These are phyloP conservation scores for Suillus discolor DNA, from an alignment of 768 basidiomycete species.

Conservation along the genomic window DNA sequence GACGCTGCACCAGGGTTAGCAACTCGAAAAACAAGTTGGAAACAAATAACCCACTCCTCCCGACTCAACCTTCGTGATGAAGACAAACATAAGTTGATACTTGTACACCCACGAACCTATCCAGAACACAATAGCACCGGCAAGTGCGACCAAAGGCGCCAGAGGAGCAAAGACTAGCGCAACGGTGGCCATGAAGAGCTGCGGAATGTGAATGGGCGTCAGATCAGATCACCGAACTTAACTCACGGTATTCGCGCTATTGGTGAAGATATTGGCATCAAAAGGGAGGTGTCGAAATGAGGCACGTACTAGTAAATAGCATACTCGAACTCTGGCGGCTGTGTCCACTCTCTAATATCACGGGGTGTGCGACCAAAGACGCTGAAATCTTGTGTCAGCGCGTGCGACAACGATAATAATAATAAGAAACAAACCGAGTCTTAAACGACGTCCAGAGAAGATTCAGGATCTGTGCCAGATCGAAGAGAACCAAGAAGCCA, in stretches of 20 bases:
- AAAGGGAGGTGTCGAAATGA: neutral
- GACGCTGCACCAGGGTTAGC: slow-evolving; percentile 50
- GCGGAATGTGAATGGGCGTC: slow-evolving; percentile 15
- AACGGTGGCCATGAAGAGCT: slow-evolving; percentile 92
- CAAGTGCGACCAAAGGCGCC: slow-evolving; percentile 86
- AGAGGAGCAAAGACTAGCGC: slow-evolving; percentile 93
- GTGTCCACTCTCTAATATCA: slow-evolving; percentile 87
- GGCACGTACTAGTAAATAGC: slow-evolving; percentile 75
- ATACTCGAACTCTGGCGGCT: slow-evolving; percentile 89
- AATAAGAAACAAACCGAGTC: slow-evolving; percentile 59
- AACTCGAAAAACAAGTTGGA: slow-evolving; percentile 1
- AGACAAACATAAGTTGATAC: slow-evolving; percentile 97
- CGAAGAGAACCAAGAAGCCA: slow-evolving; percentile 93
- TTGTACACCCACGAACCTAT: slow-evolving; percentile 88
- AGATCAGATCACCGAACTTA: slow-evolving; percentile 7
- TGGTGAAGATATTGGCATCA: slow-evolving; percentile 8
- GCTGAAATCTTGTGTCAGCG: slow-evolving; percentile 36
- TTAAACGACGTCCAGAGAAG: slow-evolving; percentile 84
- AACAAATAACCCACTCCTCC: slow-evolving; percentile 71
- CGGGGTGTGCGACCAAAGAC: slow-evolving; percentile 87
- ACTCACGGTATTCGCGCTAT: slow-evolving; percentile 60
- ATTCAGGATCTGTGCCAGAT: slow-evolving; percentile 94
- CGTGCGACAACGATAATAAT: neutral
- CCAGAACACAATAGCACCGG: slow-evolving; percentile 87
- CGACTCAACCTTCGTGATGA: slow-evolving; percentile 84